phyloP scores from a whole-genome alignment of 768 basidiomycete genomes.

The Cystofilobasidium bisporidii region DNA sequence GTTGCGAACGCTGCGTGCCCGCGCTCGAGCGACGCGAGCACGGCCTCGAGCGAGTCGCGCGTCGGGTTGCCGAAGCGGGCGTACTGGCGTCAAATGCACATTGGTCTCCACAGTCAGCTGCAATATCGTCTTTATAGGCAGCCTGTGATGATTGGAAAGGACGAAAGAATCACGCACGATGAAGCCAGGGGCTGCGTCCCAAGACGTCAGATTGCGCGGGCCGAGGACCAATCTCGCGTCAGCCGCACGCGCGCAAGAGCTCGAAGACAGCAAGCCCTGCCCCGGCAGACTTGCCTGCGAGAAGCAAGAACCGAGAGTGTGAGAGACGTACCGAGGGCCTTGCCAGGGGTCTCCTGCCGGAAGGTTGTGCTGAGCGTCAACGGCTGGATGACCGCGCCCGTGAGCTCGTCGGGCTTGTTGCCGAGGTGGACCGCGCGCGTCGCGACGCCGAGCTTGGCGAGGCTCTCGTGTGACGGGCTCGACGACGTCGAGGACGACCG shows the following conservation, averaged over 20 bases:
- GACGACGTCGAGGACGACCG: no score
- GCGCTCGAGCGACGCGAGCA: constrained; percentile 72
- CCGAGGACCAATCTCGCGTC: background rate
- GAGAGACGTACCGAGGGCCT: background rate
- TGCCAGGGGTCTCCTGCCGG: constrained; percentile 61
- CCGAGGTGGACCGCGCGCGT: constrained; percentile 17
- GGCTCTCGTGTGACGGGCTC: no score
- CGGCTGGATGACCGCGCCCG: constrained; percentile 79
- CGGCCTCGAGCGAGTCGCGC: constrained; percentile 63
- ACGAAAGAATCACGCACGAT: constrained; percentile 1
- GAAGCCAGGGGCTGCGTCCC: background rate
- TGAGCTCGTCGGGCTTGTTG: constrained; percentile 53
- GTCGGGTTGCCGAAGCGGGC: constrained; percentile 87
- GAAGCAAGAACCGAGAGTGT: no score
- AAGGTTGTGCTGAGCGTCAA: constrained; percentile 88
- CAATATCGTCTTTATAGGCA: background rate
- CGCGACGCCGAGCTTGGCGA: background rate
- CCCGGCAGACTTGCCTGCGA: background rate
- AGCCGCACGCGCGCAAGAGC: background rate
- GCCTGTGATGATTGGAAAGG: background rate
- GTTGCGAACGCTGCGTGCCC: constrained; percentile 69
- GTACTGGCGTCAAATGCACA: constrained; percentile 47
- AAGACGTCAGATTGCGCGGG: no score
- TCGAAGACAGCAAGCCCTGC: background rate
- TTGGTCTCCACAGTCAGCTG: background rate